Evolutionary conservation across 2,329 filamentous ascomycete species (phyloP), one percentile per base, ranked within the genome.

Genomic region (Trichoderma lentiforme): DNA sequence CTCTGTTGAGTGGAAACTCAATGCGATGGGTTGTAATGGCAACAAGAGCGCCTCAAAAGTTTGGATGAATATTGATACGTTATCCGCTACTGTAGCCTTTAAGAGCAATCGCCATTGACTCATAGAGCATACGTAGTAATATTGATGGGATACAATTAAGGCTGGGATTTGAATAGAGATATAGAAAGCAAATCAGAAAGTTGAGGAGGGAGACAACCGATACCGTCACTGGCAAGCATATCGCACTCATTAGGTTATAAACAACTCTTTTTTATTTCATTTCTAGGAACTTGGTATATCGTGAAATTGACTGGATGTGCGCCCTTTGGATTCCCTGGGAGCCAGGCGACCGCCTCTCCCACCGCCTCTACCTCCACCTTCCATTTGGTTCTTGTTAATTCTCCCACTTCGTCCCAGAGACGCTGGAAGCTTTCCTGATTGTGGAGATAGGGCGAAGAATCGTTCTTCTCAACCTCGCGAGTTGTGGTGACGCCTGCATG

Each of bases 351-450:
- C 14, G 73, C 70, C 30, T 79, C 77, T 21, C 76, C 76, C 4
- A 75, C 74, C 0, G 74, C 66, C 72, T 85, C 81, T 65, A 86
- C 74, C 62, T 84, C 80, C 1, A 86, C 84, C 65, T 80, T 79
- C 87, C 87, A 89, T 53, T 75, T 76, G 1, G 86, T 88, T 28
- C 80, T 81, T 0, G 87, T 88, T 67, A 84, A 76, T 36, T 72
- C 73, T 9, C 86, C 86, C 30, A 88, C 83, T 73, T 87, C 84
- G 67, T 87, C 81, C 88, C 88, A 90, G 28, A 90, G 79, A 43
- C 76, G 76, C 74, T 86, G 84, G 78, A 88, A 89, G 71, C 83
- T 87, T 8, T 79, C 76, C 39, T 82, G 80, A 73, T 86, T 82
- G 75, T 89, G 87, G 1, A 87, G 77, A 73, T 84, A 88, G 8